These are phyloP conservation scores for Taphrina confusa DNA, from an alignment of 1,139 yeast genomes.

Conservation along the genomic window DNA sequence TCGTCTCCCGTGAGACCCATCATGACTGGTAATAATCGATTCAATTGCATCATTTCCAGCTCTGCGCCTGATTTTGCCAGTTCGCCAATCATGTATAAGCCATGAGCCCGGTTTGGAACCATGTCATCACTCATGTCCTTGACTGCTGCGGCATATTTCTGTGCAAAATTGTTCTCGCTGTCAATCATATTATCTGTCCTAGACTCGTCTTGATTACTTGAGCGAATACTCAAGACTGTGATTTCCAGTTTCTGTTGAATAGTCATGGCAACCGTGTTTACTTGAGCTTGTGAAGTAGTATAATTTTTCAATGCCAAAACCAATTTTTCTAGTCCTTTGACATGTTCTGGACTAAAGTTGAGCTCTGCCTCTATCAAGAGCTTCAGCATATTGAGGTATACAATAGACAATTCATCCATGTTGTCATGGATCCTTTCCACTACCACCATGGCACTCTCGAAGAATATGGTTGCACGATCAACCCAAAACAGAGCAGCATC, in stretches of 20 bases:
- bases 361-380: neutral
- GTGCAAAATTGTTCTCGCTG: constrained; percentile 49
- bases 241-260: neutral
- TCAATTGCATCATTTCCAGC: constrained; percentile 56
- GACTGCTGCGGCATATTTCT: constrained; percentile 42
- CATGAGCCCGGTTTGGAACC: constrained; percentile 85
- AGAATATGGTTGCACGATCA: neutral
- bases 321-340: neutral
- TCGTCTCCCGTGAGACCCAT: constrained; percentile 67
- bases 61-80: constrained; percentile 50
- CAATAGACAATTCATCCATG: neutral
- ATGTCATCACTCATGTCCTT: constrained; percentile 64
- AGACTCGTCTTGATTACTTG: neutral
- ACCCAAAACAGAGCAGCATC: neutral
- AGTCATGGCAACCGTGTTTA: neutral
- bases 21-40: constrained; percentile 62
- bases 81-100: constrained; percentile 64
- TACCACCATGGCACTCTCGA: neutral
- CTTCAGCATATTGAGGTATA: constrained; percentile 3
- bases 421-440: neutral
- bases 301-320: neutral
- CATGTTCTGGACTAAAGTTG: neutral
- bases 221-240: neutral
- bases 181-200: constrained; percentile 37
- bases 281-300: neutral